Percentiles rank a stretch among this genome's conserved stretches.
phyloP scores from a whole-genome alignment of 2,329 filamentous ascomycete genomes.

The Pseudogymnoascus sp. region DNA sequence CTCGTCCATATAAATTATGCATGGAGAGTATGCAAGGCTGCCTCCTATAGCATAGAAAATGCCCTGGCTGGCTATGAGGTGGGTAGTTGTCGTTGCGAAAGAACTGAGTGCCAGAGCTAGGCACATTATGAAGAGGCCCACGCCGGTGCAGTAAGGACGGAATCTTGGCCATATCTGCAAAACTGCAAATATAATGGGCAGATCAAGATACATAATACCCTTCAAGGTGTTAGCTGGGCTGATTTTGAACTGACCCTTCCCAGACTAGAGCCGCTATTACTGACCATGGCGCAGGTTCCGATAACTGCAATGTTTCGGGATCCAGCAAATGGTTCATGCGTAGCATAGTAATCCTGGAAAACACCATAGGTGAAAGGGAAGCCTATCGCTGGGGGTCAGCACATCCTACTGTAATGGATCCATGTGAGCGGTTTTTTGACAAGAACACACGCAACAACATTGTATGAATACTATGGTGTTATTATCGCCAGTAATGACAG shows the following conservation, averaged over 20 bases:
- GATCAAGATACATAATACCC: conserved; percentile 50
- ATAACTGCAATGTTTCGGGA: conserved; percentile 51
- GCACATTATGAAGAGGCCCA: conserved; percentile 34
- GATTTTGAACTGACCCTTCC: conserved; percentile 9
- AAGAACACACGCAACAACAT: conserved; percentile 57
- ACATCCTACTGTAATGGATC: background rate
- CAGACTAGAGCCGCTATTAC: conserved; percentile 40
- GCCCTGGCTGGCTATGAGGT: conserved; percentile 55
- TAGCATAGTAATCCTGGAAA: conserved; percentile 63
- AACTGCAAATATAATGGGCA: conserved; percentile 42
- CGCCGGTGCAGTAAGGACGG: conserved; percentile 33
- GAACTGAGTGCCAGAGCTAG: conserved; percentile 45
- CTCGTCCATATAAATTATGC: conserved; percentile 52
- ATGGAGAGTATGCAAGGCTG: conserved; percentile 47
- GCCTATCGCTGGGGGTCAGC: conserved; percentile 34
- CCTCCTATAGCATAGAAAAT: conserved; percentile 54
- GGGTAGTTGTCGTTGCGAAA: conserved; percentile 44
- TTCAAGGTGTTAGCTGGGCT: conserved; percentile 18
- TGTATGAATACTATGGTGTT: conserved; percentile 45
- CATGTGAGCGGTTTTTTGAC: conserved; percentile 49
- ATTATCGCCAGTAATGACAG: background rate
- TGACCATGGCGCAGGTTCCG: conserved; percentile 41
- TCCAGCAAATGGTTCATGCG: conserved; percentile 49
- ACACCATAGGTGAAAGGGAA: conserved; percentile 64
- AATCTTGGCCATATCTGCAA: conserved; percentile 34